Conservation (phyloP, 2,329 filamentous ascomycete species). For the Juglanconis sp. region DNA sequence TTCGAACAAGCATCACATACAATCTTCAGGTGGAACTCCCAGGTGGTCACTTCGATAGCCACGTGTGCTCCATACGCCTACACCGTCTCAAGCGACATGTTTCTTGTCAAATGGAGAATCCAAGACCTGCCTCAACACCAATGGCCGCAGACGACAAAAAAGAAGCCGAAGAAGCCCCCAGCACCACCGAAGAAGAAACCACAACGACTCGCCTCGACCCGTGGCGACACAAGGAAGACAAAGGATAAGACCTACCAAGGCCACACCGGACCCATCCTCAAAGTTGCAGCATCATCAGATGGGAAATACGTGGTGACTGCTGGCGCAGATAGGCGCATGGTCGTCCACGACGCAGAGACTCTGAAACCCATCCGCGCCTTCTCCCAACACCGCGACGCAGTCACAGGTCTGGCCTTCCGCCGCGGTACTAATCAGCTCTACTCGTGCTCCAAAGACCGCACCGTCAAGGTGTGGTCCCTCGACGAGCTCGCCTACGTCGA, state of each 20-base stretch:
- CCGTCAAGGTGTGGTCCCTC: conserved; percentile 92
- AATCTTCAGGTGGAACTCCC: conserved; percentile 75
- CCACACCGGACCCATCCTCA: conserved; percentile 76
- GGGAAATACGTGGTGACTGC: conserved; percentile 91
- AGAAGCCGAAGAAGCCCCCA: conserved; percentile 55
- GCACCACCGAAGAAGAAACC: conserved; percentile 61
- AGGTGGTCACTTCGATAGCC: conserved; percentile 75
- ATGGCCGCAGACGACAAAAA: conserved; percentile 56
- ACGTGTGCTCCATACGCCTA: conserved; percentile 78
- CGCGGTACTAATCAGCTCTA: conserved; percentile 89
- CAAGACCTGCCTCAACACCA: conserved; percentile 62
- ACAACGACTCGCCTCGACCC: conserved; percentile 59
- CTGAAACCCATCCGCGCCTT: conserved; percentile 80
- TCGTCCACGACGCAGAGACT: conserved; percentile 81
- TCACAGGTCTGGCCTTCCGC: conserved; percentile 82
- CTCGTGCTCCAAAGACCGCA: conserved; percentile 84
- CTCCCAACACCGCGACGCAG: conserved; percentile 84
- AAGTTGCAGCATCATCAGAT: conserved; percentile 81
- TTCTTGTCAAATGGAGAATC: conserved; percentile 85
- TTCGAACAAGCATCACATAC: conserved; percentile 66
- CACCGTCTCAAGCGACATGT: conserved; percentile 81
- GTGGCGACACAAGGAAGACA: conserved; percentile 57
- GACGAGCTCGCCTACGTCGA: conserved; percentile 93
- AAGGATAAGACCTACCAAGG: conserved; percentile 68
- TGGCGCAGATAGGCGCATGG: conserved; percentile 76